Conservation (phyloP, 768 basidiomycete genomes). For the Pisolithus sp. region DNA sequence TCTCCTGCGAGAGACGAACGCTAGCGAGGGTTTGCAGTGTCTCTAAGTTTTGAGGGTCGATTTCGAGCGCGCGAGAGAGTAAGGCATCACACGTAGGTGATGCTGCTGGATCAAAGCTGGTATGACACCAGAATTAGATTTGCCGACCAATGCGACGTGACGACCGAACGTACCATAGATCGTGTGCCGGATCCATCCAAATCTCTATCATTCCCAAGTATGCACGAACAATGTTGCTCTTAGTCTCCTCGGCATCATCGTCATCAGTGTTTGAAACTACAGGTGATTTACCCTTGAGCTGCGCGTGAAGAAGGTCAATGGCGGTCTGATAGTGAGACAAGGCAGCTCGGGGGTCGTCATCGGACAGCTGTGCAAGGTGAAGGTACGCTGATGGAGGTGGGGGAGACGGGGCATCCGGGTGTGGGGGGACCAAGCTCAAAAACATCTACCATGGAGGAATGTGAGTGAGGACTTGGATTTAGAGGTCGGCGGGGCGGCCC, state of each 20-base stretch:
- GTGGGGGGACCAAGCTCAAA: slow-evolving; percentile 50
- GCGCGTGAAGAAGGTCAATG: slow-evolving; percentile 57
- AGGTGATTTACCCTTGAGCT: slow-evolving; percentile 71
- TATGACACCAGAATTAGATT: not conserved
- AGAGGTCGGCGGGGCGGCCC: slow-evolving; percentile 7
- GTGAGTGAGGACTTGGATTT: not conserved
- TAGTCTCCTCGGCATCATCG: slow-evolving; percentile 42
- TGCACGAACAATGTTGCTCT: slow-evolving; percentile 66
- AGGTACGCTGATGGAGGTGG: slow-evolving; percentile 76
- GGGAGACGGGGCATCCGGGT: slow-evolving; percentile 49
- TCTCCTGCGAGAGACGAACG: slow-evolving; percentile 82
- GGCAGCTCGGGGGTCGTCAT: slow-evolving; percentile 68
- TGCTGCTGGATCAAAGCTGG: slow-evolving; percentile 75
- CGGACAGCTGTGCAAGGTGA: slow-evolving; percentile 82
- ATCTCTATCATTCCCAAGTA: slow-evolving; percentile 88
- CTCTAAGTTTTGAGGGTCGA: slow-evolving; percentile 72
- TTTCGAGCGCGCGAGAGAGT: slow-evolving; percentile 62
- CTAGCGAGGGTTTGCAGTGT: slow-evolving; percentile 77
- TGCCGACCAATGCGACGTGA: not conserved
- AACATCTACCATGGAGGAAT: slow-evolving; percentile 45
- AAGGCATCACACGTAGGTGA: slow-evolving; percentile 78
- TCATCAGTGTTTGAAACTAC: slow-evolving; percentile 30
- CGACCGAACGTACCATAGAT: slow-evolving; percentile 61
- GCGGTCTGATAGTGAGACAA: slow-evolving; percentile 77
- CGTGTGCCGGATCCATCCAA: slow-evolving; percentile 90